These are phyloP conservation scores for Pisolithus tinctorius DNA, from an alignment of 768 basidiomycete species.

Conservation along the genomic window DNA sequence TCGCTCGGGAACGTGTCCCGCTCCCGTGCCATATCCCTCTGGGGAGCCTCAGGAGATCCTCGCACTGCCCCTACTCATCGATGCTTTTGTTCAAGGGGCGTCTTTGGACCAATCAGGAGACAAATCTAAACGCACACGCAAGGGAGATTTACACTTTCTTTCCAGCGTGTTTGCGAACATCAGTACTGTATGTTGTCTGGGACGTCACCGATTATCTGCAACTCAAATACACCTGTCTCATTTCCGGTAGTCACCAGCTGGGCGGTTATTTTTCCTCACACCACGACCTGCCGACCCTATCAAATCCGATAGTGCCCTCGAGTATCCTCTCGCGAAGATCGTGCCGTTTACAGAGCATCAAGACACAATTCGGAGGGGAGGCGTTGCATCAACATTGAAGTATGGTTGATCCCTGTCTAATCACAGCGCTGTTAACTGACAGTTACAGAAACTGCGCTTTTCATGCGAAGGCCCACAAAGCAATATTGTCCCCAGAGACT, in stretches of 20 bases:
- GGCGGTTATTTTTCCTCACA: constrained; percentile 74
- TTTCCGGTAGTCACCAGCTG: constrained; percentile 55
- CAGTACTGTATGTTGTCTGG: constrained; percentile 51
- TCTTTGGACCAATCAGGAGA: constrained; percentile 44
- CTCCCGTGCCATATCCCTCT: constrained; percentile 65
- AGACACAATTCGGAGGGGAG: constrained; percentile 80
- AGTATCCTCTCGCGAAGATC: constrained; percentile 80
- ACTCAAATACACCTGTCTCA: neutral
- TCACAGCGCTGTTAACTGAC: constrained; percentile 6
- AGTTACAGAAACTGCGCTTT: constrained; percentile 70
- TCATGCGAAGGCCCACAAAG: constrained; percentile 58
- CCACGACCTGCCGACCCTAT: constrained; percentile 50
- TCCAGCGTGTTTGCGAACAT: constrained; percentile 93
- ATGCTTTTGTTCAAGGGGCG: constrained; percentile 80
- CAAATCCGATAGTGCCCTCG: constrained; percentile 39
- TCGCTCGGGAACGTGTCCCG: constrained; percentile 70
- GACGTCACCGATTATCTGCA: constrained; percentile 1
- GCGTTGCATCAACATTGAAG: constrained; percentile 87
- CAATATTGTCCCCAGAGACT: constrained; percentile 62
- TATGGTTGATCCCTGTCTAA: constrained; percentile 25
- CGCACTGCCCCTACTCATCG: constrained; percentile 78
- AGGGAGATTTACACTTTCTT: constrained; percentile 84
- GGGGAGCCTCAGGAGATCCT: constrained; percentile 45
- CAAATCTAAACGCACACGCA: constrained; percentile 45
- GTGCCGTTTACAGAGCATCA: constrained; percentile 86